A percentile compares a stretch with the other conserved stretches of the same genome.
These are phyloP conservation scores for Suillus subaureus DNA, from an alignment of 768 basidiomycete species.

Conservation along the genomic window DNA sequence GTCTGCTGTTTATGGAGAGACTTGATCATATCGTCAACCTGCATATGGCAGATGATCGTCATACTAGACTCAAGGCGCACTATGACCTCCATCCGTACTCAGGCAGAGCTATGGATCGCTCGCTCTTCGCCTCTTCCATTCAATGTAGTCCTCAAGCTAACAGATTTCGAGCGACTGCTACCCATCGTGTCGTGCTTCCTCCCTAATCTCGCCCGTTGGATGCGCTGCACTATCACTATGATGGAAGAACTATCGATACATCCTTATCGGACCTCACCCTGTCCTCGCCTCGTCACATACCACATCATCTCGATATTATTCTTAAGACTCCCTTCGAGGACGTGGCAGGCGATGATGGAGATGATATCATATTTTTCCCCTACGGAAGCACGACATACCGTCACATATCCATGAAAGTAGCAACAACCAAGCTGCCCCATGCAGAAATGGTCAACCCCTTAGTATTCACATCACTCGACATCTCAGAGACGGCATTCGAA, in stretches of 20 bases:
- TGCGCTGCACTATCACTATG: constrained; percentile 48
- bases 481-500: too few relatives aligned
- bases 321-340: too few relatives aligned
- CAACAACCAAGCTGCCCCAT: too few relatives aligned
- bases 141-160: constrained; percentile 52
- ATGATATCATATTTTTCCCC: too few relatives aligned
- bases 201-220: constrained; percentile 59
- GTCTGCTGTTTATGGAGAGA: constrained; percentile 66
- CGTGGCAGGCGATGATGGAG: too few relatives aligned
- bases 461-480: too few relatives aligned
- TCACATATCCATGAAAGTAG: too few relatives aligned
- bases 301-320: too few relatives aligned
- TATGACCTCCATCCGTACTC: constrained; percentile 42
- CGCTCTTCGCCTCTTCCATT: constrained; percentile 57
- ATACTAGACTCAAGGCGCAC: constrained; percentile 46
- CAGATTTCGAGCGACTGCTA: constrained; percentile 53
- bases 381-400: too few relatives aligned
- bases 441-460: too few relatives aligned
- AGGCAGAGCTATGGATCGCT: constrained; percentile 56
- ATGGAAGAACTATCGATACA: constrained; percentile 33
- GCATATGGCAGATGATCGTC: constrained; percentile 60
- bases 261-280: constrained; percentile 25
- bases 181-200: constrained; percentile 68
- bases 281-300: constrained; percentile 11
- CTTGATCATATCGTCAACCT: constrained; percentile 54